Evolutionary conservation across 2,329 filamentous ascomycete species (phyloP).

Genomic region (Aspergillus phoenicis): DNA sequence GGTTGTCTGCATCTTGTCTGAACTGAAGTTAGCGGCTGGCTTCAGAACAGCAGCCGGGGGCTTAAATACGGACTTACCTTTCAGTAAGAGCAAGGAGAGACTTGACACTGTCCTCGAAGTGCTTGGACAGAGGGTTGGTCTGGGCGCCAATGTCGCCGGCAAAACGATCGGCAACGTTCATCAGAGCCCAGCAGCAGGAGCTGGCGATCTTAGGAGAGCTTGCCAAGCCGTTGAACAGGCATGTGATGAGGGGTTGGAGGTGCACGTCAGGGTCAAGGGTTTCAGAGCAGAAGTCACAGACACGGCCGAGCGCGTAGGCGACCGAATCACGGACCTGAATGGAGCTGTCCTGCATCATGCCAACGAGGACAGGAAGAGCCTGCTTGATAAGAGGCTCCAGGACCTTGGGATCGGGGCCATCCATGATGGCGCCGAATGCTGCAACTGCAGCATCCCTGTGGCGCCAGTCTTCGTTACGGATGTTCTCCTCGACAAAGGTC

Average conservation of each 20-base stretch:
- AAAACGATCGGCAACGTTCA: conserved; percentile 97
- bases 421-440: conserved; percentile 98
- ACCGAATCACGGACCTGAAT: conserved; percentile 94
- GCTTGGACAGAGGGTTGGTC: conserved; percentile 80
- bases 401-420: conserved; percentile 90
- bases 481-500: conserved; percentile 85
- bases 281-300: conserved; percentile 89
- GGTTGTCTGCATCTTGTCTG: conserved; percentile 74
- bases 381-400: conserved; percentile 95
- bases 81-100: conserved; percentile 85
- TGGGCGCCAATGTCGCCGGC: conserved; percentile 79
- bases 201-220: conserved; percentile 95
- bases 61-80: conserved; percentile 48
- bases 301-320: conserved; percentile 91
- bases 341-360: conserved; percentile 86
- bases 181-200: conserved; percentile 98
- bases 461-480: conserved; percentile 92
- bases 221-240: conserved; percentile 85
- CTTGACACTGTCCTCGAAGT: conserved; percentile 90
- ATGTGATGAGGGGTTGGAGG: conserved; percentile 80
- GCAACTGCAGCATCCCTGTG: conserved; percentile 93
- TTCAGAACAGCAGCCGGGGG: background rate
- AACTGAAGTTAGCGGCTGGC: conserved; percentile 17
- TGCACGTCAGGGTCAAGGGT: conserved; percentile 84
- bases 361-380: conserved; percentile 85